Conservation (phyloP, 2,329 filamentous ascomycete species). For the Colletotrichum paranaense region DNA sequence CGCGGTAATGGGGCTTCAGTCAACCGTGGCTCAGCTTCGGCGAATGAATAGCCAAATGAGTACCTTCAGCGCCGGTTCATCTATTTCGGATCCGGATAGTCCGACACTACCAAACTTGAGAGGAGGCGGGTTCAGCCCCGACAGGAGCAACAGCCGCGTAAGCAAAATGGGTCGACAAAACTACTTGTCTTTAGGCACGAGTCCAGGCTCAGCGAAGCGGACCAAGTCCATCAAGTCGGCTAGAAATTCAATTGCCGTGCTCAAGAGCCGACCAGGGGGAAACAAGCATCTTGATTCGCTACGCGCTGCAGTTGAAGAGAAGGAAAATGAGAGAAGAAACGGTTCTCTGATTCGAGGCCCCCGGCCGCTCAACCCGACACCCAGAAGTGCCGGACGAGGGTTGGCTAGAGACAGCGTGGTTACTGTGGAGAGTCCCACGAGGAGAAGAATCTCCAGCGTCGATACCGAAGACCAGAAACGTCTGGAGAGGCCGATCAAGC, state of each 20-base stretch:
- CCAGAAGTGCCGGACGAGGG: constrained; percentile 24
- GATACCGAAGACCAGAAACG: neutral
- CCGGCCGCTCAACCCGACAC: constrained; percentile 3
- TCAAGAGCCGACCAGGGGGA: constrained; percentile 7
- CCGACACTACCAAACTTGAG: constrained; percentile 52
- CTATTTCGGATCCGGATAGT: constrained; percentile 49
- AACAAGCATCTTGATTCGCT: constrained; percentile 1
- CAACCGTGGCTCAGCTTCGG: constrained; percentile 62
- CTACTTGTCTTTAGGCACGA: constrained; percentile 51
- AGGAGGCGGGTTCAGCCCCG: constrained; percentile 52
- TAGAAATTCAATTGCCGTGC: constrained; percentile 22
- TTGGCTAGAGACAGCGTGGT: neutral
- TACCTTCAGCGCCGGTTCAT: constrained; percentile 54
- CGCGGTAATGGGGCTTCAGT: constrained; percentile 26
- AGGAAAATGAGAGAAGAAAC: constrained; percentile 20
- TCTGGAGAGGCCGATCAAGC: neutral
- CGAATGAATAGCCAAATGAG: constrained; percentile 68
- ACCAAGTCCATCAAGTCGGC: constrained; percentile 14
- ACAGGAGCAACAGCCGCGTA: constrained; percentile 43
- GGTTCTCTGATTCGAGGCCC: constrained; percentile 8
- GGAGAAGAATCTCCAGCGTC: neutral
- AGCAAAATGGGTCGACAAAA: constrained; percentile 53
- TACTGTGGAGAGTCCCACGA: constrained; percentile 1
- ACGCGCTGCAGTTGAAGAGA: constrained; percentile 20
- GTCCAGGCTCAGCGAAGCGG: constrained; percentile 28